Percentiles rank a stretch among this genome's conserved stretches.
Evolutionary conservation across 495 filamentous ascomycete genomes (phyloP).

Genomic region (Sordaria brevicollis): DNA sequence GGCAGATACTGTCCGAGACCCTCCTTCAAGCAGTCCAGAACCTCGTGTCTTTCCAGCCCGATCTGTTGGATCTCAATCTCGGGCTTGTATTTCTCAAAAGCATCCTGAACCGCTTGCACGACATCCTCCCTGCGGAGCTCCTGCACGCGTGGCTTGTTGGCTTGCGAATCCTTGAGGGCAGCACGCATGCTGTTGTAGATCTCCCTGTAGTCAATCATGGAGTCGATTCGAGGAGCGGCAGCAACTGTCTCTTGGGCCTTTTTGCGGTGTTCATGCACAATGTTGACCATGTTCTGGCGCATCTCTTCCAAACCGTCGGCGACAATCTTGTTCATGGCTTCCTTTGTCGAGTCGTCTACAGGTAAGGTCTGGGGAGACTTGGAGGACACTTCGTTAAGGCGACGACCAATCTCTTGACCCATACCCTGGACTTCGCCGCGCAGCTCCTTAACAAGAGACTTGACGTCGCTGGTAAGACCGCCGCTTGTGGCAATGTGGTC

Average conservation of each 20-base stretch:
- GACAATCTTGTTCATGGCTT: constrained; percentile 68
- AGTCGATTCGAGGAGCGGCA: neutral
- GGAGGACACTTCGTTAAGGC: constrained; percentile 57
- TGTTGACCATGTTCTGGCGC: constrained; percentile 64
- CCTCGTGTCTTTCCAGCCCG: constrained; percentile 78
- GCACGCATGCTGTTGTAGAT: constrained; percentile 72
- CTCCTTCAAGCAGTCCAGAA: constrained; percentile 72
- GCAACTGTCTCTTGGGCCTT: constrained; percentile 40
- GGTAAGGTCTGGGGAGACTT: constrained; percentile 15
- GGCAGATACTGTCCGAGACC: constrained; percentile 69
- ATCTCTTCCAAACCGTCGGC: constrained; percentile 70
- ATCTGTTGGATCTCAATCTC: constrained; percentile 85
- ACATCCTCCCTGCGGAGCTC: constrained; percentile 62
- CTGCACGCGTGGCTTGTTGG: constrained; percentile 28
- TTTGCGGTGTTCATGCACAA: constrained; percentile 63
- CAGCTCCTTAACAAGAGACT: constrained; percentile 77
- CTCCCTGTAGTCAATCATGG: constrained; percentile 58
- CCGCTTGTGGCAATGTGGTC: constrained; percentile 78
- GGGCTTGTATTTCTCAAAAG: constrained; percentile 84
- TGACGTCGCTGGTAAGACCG: constrained; percentile 80
- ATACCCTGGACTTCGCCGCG: constrained; percentile 89
- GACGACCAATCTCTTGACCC: constrained; percentile 78
- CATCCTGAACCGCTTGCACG: constrained; percentile 72
- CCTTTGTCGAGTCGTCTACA: constrained; percentile 43
- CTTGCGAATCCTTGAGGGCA: constrained; percentile 61